phyloP scores from a whole-genome alignment of 768 basidiomycete species.

The Trametes coccinea region DNA sequence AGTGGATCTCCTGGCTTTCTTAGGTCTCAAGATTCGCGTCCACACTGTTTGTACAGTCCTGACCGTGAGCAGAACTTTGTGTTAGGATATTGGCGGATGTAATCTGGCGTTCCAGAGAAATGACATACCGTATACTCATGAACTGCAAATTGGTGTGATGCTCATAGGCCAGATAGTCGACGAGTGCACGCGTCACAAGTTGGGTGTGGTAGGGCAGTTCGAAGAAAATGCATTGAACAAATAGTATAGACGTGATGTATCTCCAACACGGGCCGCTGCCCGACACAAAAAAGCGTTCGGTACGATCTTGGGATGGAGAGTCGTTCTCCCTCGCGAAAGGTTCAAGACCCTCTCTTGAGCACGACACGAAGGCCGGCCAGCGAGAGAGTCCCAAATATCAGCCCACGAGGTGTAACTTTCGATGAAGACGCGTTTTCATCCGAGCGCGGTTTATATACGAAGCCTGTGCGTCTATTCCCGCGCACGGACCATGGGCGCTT shows the following conservation, averaged over 20 bases:
- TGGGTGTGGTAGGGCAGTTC: neutral
- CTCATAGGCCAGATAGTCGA: too few relatives aligned
- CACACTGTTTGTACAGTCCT: neutral
- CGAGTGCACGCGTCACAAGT: too few relatives aligned
- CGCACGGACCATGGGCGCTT: constrained; percentile 56
- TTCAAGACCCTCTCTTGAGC: constrained; percentile 55
- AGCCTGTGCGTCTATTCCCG: constrained; percentile 27
- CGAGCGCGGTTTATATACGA: constrained; percentile 15
- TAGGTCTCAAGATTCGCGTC: neutral
- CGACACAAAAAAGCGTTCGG: constrained; percentile 43
- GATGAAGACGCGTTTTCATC: constrained; percentile 31
- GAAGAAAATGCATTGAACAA: neutral
- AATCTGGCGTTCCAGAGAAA: too few relatives aligned
- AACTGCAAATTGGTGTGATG: too few relatives aligned
- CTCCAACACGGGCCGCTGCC: constrained; percentile 62
- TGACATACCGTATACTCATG: too few relatives aligned
- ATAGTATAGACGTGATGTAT: constrained; percentile 23
- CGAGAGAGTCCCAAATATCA: constrained; percentile 68
- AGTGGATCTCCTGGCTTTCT: constrained; percentile 52
- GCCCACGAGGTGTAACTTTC: constrained; percentile 74
- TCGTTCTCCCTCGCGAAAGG: constrained; percentile 56
- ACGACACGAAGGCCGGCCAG: constrained; percentile 25
- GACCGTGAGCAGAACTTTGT: too few relatives aligned
- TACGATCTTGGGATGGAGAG: constrained; percentile 71
- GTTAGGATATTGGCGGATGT: too few relatives aligned